These are phyloP conservation scores for Psophocarpus tetragonolobus DNA, from an alignment of 306 rosid genomes.

Conservation along the genomic window DNA sequence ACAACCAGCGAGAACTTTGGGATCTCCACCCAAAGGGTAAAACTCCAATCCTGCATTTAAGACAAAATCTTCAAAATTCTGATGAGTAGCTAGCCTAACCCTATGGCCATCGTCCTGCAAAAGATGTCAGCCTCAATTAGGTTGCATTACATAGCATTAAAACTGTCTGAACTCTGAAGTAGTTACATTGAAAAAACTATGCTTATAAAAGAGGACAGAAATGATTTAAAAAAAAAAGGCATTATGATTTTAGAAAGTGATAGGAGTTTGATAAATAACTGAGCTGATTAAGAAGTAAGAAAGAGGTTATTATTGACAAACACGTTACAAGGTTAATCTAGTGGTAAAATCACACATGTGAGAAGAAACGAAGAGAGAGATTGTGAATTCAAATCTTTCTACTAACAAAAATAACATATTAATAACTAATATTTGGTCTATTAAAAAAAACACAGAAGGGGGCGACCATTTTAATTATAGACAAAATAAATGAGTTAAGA, in stretches of 20 bases:
- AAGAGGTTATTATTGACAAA: no score
- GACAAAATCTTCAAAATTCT: slow-evolving; percentile 89
- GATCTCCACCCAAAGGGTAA: slow-evolving; percentile 95
- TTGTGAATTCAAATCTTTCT: no score
- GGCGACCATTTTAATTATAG: background rate
- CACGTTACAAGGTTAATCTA: no score
- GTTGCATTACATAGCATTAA: slow-evolving; percentile 19
- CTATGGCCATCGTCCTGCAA: slow-evolving; percentile 89
- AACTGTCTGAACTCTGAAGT: background rate
- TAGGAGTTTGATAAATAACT: background rate
- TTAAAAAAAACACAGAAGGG: slow-evolving; percentile 2
- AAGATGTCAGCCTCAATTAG: slow-evolving; percentile 37
- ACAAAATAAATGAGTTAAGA: slow-evolving; percentile 4
- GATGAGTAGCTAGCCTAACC: slow-evolving; percentile 92
- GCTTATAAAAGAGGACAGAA: slow-evolving; percentile 22
- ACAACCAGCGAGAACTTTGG: slow-evolving; percentile 98
- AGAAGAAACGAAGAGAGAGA: no score
- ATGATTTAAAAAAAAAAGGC: background rate
- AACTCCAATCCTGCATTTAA: slow-evolving; percentile 85
- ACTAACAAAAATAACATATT: no score
- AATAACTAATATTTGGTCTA: no score
- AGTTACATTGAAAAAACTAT: background rate
- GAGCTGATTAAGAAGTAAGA: slow-evolving; percentile 9
- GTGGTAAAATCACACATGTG: no score
- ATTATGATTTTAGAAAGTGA: slow-evolving; percentile 13